Percentiles rank a stretch among this genome's conserved stretches.
Conservation (phyloP, 192 early-diverging fungal species). For the Lobosporangium transversale region DNA sequence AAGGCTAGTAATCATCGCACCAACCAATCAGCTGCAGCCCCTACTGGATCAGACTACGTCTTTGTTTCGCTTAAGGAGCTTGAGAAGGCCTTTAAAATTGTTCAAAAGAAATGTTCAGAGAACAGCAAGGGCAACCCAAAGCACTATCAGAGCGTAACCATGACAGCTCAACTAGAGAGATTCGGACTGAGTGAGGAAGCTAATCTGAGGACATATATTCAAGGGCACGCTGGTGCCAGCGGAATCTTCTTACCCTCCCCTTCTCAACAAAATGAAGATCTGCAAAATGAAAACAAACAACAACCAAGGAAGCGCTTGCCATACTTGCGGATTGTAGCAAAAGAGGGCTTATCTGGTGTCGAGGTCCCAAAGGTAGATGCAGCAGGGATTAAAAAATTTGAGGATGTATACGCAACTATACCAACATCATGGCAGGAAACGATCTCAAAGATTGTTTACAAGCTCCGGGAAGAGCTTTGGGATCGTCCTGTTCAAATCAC, state of each 20-base stretch:
- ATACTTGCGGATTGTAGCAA: neutral
- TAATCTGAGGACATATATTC: neutral
- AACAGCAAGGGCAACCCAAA: neutral
- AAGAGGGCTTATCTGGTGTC: neutral
- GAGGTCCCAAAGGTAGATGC: neutral
- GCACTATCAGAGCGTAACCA: neutral
- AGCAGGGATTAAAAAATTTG: neutral
- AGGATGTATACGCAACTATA: neutral
- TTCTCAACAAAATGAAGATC: neutral
- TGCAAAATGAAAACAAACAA: neutral
- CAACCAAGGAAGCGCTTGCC: too few species aligned
- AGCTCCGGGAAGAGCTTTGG: constrained; percentile 13
- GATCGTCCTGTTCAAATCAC: neutral
- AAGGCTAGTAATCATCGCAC: constrained; percentile 2
- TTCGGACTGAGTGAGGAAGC: neutral
- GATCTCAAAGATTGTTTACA: constrained; percentile 15
- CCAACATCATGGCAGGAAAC: constrained; percentile 9
- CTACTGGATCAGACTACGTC: too few species aligned
- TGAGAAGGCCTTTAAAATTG: constrained; percentile 1
- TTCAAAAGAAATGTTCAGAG: neutral
- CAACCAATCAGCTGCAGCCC: too few species aligned
- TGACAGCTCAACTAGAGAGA: neutral
- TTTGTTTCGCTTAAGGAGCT: neutral
- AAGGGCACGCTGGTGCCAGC: neutral
- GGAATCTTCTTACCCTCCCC: neutral